Evolutionary conservation across 768 basidiomycete species (phyloP).

Genomic region (Exidia glandulosa): DNA sequence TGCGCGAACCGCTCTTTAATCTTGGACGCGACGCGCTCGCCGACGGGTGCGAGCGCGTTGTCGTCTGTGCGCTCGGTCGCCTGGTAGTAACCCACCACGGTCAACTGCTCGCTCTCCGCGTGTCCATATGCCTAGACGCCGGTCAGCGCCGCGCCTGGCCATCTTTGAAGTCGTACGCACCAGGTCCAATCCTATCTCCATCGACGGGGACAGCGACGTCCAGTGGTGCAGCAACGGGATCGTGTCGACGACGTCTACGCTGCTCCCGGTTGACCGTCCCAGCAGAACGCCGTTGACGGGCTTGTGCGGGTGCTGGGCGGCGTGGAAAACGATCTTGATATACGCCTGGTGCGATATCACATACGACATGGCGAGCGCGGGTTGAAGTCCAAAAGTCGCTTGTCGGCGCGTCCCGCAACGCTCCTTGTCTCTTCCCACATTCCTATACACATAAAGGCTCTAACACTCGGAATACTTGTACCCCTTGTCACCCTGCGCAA

Average conservation of each 20-base stretch:
- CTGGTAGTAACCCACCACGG: slow-evolving; percentile 66
- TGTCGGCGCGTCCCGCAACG: too few species aligned
- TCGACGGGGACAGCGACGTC: slow-evolving; percentile 75
- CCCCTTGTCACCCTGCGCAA: background rate
- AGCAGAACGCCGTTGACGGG: slow-evolving; percentile 73
- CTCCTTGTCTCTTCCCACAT: too few species aligned
- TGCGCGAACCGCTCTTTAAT: slow-evolving; percentile 43
- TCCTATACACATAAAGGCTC: too few species aligned
- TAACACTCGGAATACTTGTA: background rate
- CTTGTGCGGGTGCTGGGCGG: slow-evolving; percentile 66
- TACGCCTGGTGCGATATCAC: slow-evolving; percentile 52
- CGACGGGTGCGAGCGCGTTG: slow-evolving; percentile 48
- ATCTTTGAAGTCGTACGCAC: slow-evolving; percentile 28
- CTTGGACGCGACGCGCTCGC: slow-evolving; percentile 49
- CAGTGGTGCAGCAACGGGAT: slow-evolving; percentile 77
- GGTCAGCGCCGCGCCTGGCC: background rate
- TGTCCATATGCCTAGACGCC: slow-evolving; percentile 42
- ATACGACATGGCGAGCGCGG: too few species aligned
- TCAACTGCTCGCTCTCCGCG: slow-evolving; percentile 40
- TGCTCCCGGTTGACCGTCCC: slow-evolving; percentile 29
- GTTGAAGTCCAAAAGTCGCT: too few species aligned
- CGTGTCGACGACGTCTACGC: slow-evolving; percentile 47
- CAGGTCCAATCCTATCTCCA: slow-evolving; percentile 74
- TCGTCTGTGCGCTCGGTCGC: slow-evolving; percentile 57
- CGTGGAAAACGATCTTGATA: slow-evolving; percentile 65